A percentile compares a stretch with the other conserved stretches of the same genome.
Conservation (phyloP, 306 rosid species). For the Hippophae gyantsensis region DNA sequence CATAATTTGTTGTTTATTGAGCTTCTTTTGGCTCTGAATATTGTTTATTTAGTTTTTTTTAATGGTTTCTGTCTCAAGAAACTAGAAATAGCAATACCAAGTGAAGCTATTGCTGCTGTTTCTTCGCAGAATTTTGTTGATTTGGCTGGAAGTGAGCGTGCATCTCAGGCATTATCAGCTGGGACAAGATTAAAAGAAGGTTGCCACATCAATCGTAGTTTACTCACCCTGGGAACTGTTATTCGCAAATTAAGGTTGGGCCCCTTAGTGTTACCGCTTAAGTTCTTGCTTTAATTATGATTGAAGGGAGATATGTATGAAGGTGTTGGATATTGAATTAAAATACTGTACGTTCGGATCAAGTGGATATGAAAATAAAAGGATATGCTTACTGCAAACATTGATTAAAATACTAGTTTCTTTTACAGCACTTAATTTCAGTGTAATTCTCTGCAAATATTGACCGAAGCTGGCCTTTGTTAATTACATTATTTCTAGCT, state of each 20-base stretch:
- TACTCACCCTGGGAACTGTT: slow-evolving; percentile 83
- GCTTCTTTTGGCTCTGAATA: neutral
- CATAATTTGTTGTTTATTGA: neutral
- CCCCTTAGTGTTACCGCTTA: slow-evolving; percentile 22
- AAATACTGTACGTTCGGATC: too few relatives aligned
- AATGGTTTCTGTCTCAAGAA: too few relatives aligned
- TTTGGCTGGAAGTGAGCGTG: slow-evolving; percentile 98
- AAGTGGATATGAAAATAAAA: neutral
- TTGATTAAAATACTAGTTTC: neutral
- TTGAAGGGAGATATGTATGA: neutral
- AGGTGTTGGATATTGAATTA: too few relatives aligned
- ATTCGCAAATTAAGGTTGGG: slow-evolving; percentile 92
- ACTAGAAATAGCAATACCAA: neutral
- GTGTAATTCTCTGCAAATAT: neutral
- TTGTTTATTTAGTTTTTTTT: too few relatives aligned
- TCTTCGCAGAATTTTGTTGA: slow-evolving; percentile 87
- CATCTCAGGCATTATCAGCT: slow-evolving; percentile 88
- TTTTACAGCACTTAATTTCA: neutral
- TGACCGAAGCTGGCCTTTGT: neutral
- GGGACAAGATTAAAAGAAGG: slow-evolving; percentile 96
- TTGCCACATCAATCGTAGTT: slow-evolving; percentile 96
- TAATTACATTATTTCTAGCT: neutral
- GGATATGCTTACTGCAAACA: neutral
- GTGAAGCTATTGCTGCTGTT: slow-evolving; percentile 2
- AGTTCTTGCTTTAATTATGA: neutral